phyloP scores from a whole-genome alignment of 177 flowering plant genomes.

The Vitis hybrid region DNA sequence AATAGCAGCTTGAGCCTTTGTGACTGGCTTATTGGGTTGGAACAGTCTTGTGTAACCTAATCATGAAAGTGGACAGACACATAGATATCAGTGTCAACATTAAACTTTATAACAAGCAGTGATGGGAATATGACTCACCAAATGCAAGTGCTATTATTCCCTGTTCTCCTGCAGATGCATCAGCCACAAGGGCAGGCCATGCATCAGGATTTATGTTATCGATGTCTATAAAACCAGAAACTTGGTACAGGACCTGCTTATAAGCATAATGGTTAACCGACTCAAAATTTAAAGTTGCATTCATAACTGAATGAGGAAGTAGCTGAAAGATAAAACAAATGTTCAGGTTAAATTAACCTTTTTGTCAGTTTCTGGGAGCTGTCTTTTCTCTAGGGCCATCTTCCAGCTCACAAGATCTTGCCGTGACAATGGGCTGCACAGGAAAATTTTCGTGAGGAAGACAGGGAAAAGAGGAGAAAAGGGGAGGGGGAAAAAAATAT shows the following conservation, averaged over 20 bases:
- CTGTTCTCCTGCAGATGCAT: conserved; percentile 75
- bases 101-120: conserved; percentile 1
- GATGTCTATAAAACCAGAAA: conserved; percentile 83
- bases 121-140: conserved; percentile 43
- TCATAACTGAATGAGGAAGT: not conserved
- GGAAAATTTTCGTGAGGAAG: conserved; percentile 10
- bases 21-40: conserved; percentile 96
- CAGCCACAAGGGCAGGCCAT: conserved; percentile 96
- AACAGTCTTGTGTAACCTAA: conserved; percentile 91
- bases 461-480: not conserved
- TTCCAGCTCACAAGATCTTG: conserved; percentile 99
- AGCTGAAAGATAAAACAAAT: not conserved
- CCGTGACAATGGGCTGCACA: conserved; percentile 86
- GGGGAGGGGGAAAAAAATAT: not conserved
- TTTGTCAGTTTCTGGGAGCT: conserved; percentile 81
- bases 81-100: conserved; percentile 5
- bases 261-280: conserved; percentile 1
- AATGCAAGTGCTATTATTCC: conserved; percentile 89
- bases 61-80: conserved; percentile 2
- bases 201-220: conserved; percentile 92
- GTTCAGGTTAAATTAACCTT: conserved; percentile 43
- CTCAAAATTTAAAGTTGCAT: not conserved
- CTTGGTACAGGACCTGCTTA: conserved; percentile 56
- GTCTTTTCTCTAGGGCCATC: conserved; percentile 81
- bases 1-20: conserved; percentile 97